Evolutionary conservation across 2,329 filamentous ascomycete genomes (phyloP), one percentile per base, ranked within the genome.

Genomic region (Cercospora sp.): DNA sequence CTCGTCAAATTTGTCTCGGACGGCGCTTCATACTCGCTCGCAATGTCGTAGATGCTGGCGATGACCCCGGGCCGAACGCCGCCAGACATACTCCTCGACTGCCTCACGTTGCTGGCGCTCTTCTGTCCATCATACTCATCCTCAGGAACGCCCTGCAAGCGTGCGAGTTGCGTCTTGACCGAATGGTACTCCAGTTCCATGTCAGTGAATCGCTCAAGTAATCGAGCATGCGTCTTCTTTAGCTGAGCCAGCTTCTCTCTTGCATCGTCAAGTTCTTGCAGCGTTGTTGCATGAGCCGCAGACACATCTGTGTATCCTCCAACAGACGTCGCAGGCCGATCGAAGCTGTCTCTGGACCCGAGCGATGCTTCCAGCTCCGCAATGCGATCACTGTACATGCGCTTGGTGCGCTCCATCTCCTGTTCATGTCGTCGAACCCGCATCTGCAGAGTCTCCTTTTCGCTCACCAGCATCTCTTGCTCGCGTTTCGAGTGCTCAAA

Each of bases 381-480:
- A 28, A 86, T 80, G 65, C 83, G 82, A 24, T 80, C 79, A 58
- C 85, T 81, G 70, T 85, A 86, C 10, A 80, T 81, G 65, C 79
- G 81, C 65, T 81, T 80, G 13, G 79, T 77, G n/a, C 80, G 79
- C 60, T 85, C 81, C 4, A 82, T 79, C 67, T 88, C 85, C 21
- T 80, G 76, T 51, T 88, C 84, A 13, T 82, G 80, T 67, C 83
- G 81, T 61, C 80, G 79, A 8, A 93, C 80, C 71, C 88, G 85
- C 81, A 89, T 81, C 58, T 84, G 83, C 24, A 91, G 81, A 64
- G 85, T 81, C 71, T 89, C 85, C 6, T 89, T 84, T 61, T 87
- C 85, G 65, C 84, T 86, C 43, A 88, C 84, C 12, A 89, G 83
- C 32, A 86, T 82, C 16, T 87, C 85, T 1, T 88, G 86, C 30